A percentile compares a stretch with the other conserved stretches of the same genome.
Evolutionary conservation across 495 filamentous ascomycete species (phyloP).

Genomic region (Friedmanniomyces endolithicus): DNA sequence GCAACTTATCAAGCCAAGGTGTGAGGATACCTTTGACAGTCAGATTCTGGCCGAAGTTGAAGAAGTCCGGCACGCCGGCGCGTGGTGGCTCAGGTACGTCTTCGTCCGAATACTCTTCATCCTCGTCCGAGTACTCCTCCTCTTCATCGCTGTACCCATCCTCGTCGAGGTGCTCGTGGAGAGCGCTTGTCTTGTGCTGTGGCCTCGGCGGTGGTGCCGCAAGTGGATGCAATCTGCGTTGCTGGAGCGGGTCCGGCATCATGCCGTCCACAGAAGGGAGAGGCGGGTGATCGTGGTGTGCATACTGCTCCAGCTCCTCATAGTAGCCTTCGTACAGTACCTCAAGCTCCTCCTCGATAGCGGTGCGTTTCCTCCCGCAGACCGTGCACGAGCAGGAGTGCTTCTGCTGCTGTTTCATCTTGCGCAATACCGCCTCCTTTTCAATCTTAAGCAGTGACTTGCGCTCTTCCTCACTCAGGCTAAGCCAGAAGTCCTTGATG

Average conservation of each 20-base stretch:
- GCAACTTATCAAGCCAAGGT: constrained; percentile 22
- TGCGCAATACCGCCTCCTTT: constrained; percentile 92
- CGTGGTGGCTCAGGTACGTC: constrained; percentile 40
- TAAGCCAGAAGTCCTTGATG: constrained; percentile 97
- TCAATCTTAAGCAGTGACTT: constrained; percentile 93
- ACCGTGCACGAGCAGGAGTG: constrained; percentile 97
- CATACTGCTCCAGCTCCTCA: constrained; percentile 92
- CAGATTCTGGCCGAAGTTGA: constrained; percentile 93
- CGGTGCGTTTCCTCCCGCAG: constrained; percentile 89
- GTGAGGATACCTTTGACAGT: constrained; percentile 72
- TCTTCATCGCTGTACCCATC: constrained; percentile 46
- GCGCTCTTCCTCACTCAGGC: constrained; percentile 85
- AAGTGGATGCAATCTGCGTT: constrained; percentile 11
- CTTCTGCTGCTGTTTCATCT: constrained; percentile 99
- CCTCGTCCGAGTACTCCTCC: constrained; percentile 31
- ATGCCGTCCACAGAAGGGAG: constrained; percentile 13
- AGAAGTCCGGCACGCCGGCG: constrained; percentile 52
- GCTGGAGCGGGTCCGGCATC: constrained; percentile 16
- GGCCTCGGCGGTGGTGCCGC: constrained; percentile 5
- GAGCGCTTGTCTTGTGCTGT: constrained; percentile 16
- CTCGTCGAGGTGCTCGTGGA: constrained; percentile 48
- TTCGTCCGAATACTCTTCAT: constrained; percentile 44
- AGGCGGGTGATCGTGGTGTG: constrained; percentile 68
- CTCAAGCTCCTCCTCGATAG: constrained; percentile 96
- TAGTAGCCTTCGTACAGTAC: constrained; percentile 99